Evolutionary conservation across 2,329 filamentous ascomycete genomes (phyloP).

Genomic region (Botryotinia narcissicola): DNA sequence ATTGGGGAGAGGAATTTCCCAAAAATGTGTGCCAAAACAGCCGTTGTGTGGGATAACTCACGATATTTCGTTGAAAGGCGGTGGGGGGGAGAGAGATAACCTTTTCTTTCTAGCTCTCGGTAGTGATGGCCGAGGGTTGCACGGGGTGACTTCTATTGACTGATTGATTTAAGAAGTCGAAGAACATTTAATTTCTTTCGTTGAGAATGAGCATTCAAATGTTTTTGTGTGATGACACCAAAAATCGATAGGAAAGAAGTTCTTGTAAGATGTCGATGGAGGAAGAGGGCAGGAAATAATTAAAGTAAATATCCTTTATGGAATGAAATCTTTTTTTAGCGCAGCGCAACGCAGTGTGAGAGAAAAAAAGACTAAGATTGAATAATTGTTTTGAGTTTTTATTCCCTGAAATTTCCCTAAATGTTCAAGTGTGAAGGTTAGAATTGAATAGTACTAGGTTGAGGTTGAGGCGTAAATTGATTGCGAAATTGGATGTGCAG

Average conservation of each 20-base stretch:
- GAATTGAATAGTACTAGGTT: background rate
- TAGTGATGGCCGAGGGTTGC: constrained; percentile 27
- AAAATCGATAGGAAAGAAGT: background rate
- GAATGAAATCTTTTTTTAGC: background rate
- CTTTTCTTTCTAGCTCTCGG: constrained; percentile 27
- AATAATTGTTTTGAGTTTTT: constrained; percentile 1
- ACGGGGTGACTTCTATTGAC: background rate
- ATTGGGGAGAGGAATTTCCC: constrained; percentile 1
- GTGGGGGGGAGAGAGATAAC: constrained; percentile 18
- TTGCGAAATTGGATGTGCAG: background rate
- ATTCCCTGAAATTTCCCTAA: background rate
- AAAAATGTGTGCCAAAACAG: constrained; percentile 23
- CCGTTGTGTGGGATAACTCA: constrained; percentile 27
- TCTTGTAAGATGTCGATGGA: background rate
- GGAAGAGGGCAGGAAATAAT: background rate
- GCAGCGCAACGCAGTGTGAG: background rate
- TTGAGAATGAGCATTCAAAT: background rate
- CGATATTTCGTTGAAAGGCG: constrained; percentile 30
- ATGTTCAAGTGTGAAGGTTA: background rate
- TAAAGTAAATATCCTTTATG: background rate
- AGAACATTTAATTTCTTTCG: constrained; percentile 4
- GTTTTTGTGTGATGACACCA: background rate
- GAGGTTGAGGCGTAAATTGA: background rate
- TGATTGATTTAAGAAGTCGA: background rate
- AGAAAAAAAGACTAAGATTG: background rate